Evolutionary conservation across 169 alveolate genomes (phyloP).

Genomic region (Babesia microti): DNA sequence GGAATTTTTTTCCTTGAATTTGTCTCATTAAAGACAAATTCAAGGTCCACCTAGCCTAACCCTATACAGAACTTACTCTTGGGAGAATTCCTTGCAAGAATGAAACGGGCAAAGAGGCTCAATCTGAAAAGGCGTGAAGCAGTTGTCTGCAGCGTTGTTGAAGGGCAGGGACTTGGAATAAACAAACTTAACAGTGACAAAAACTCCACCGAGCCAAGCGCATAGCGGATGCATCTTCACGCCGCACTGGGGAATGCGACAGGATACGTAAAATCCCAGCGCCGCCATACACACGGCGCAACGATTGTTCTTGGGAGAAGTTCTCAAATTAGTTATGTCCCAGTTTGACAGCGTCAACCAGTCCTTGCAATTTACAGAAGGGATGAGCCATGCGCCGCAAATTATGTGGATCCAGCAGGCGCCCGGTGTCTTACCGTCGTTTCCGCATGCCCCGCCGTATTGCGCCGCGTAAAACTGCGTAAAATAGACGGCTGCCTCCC

Average conservation of each 20-base stretch:
- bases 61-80: slow-evolving; percentile 12
- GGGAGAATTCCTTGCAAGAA: slow-evolving; percentile 5
- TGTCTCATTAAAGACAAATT: neutral
- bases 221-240: slow-evolving; percentile 32
- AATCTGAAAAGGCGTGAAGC: slow-evolving; percentile 18
- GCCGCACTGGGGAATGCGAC: slow-evolving; percentile 8
- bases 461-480: neutral
- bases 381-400: slow-evolving; percentile 34
- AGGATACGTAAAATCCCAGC: slow-evolving; percentile 7
- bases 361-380: slow-evolving; percentile 19
- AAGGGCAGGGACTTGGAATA: neutral
- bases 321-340: slow-evolving; percentile 4
- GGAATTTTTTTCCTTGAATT: neutral
- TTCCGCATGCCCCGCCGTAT: neutral
- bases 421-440: neutral
- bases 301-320: slow-evolving; percentile 2
- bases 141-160: slow-evolving; percentile 7
- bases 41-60: neutral
- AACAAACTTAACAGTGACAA: too few relatives aligned
- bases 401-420: slow-evolving; percentile 34
- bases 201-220: slow-evolving; percentile 33
- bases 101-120: slow-evolving; percentile 16
- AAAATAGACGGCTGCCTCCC: neutral
- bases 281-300: slow-evolving; percentile 36
- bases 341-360: slow-evolving; percentile 13